phyloP scores from a whole-genome alignment of 371 early-diverging fungal genomes.

The Mucor racemosus region DNA sequence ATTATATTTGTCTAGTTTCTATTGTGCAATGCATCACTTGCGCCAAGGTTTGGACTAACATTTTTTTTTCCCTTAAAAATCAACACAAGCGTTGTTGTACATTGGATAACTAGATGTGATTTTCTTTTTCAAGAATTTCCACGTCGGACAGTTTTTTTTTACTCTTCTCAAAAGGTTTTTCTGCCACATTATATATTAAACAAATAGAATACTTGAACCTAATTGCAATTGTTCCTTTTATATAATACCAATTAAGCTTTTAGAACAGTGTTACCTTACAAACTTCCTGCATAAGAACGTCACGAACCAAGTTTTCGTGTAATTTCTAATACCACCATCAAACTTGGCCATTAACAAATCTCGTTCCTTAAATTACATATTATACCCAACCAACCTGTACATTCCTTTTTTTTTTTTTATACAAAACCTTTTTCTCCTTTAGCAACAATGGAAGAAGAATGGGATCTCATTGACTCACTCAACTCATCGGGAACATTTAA shows the following conservation, averaged over 20 bases:
- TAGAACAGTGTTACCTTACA: neutral
- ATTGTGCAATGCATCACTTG: neutral
- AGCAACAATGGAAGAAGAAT: slow-evolving; percentile 16
- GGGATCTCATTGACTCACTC: slow-evolving; percentile 15
- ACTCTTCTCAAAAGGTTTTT: too few relatives aligned
- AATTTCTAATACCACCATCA: slow-evolving; percentile 5
- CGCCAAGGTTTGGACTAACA: neutral
- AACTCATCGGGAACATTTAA: slow-evolving; percentile 1
- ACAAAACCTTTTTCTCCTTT: neutral
- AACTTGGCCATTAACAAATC: neutral
- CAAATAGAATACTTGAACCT: too few relatives aligned
- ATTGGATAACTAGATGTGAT: too few relatives aligned
- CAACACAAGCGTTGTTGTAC: too few relatives aligned
- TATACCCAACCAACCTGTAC: neutral
- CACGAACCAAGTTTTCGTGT: too few relatives aligned
- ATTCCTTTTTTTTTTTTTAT: neutral
- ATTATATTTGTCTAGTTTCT: neutral
- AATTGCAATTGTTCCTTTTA: neutral
- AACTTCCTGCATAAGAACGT: neutral
- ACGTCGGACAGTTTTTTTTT: too few relatives aligned
- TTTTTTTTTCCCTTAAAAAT: neutral
- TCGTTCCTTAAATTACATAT: slow-evolving; percentile 7
- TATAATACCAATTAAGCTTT: neutral
- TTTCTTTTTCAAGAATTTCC: too few relatives aligned
- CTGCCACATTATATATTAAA: too few relatives aligned